Conservation (phyloP, 148 eudicot species). For the Rheum nobile region DNA sequence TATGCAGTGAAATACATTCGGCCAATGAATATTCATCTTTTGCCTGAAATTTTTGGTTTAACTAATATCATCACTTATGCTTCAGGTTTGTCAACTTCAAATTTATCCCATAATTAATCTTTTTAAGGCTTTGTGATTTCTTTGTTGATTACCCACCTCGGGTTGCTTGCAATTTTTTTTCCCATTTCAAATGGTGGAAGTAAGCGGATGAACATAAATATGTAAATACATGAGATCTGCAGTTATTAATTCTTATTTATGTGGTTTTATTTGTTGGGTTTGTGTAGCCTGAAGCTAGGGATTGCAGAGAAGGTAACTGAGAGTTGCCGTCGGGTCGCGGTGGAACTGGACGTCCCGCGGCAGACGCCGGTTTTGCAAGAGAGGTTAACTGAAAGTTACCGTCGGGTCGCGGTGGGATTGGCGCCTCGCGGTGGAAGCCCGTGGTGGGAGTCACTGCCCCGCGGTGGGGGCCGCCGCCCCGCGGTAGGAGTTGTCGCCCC, state of each 20-base stretch:
- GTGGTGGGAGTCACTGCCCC: too few species aligned
- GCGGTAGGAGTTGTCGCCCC: too few species aligned
- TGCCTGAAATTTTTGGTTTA: neutral
- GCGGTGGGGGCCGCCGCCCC: too few species aligned
- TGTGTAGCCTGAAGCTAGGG: too few species aligned
- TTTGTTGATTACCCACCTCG: constrained; percentile 56
- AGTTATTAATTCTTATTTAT: neutral
- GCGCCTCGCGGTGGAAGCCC: too few species aligned
- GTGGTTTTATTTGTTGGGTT: neutral
- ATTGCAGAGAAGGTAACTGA: too few species aligned
- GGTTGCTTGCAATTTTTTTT: constrained; percentile 48
- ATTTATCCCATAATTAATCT: constrained; percentile 79
- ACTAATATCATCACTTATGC: neutral
- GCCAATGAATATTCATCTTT: neutral
- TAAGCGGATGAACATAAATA: constrained; percentile 23
- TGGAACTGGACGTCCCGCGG: too few species aligned
- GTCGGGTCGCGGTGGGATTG: too few species aligned
- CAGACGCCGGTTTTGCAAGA: too few species aligned
- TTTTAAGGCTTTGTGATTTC: constrained; percentile 64
- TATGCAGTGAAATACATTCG: too few species aligned
- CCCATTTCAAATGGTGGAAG: constrained; percentile 92
- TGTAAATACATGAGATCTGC: neutral
- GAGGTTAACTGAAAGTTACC: too few species aligned
- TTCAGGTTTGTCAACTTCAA: constrained; percentile 97
- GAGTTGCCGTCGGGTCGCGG: too few species aligned